Conservation (phyloP, 192 early-diverging fungal genomes). For the Anaeromyces robustus region DNA sequence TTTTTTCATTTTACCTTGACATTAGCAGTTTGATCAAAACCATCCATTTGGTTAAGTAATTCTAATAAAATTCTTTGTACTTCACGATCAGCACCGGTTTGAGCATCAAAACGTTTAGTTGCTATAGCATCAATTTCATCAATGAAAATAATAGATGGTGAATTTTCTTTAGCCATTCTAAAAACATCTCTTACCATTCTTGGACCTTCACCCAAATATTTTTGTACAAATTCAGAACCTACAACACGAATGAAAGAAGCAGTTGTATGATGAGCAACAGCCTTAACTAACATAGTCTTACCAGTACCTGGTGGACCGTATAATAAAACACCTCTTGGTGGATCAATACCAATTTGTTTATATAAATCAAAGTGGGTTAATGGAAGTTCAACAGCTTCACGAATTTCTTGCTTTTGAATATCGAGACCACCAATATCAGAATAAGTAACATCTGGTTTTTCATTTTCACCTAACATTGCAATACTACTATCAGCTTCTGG, state of each 20-base stretch:
- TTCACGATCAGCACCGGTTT: constrained; percentile 96
- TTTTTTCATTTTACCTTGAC: constrained; percentile 52
- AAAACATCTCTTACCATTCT: constrained; percentile 97
- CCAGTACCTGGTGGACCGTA: constrained; percentile 98
- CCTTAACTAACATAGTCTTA: constrained; percentile 98
- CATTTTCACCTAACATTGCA: constrained; percentile 61
- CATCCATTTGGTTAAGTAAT: constrained; percentile 98
- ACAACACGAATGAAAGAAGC: constrained; percentile 93
- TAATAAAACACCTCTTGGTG: constrained; percentile 92
- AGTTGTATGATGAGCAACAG: constrained; percentile 94
- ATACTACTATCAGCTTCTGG: constrained; percentile 91
- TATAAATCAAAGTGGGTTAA: constrained; percentile 97
- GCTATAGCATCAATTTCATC: constrained; percentile 99
- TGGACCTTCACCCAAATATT: constrained; percentile 95
- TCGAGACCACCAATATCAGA: constrained; percentile 73
- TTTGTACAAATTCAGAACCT: constrained; percentile 97
- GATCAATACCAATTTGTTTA: constrained; percentile 95
- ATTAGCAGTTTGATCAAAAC: constrained; percentile 94
- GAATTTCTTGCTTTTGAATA: constrained; percentile 82
- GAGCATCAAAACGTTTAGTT: constrained; percentile 95
- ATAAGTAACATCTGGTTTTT: constrained; percentile 69
- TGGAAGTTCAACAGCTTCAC: constrained; percentile 94
- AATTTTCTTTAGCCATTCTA: constrained; percentile 89
- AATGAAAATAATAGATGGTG: constrained; percentile 95
- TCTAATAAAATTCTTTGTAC: constrained; percentile 95